phyloP scores from a whole-genome alignment of 2,329 filamentous ascomycete species.

The Arthrobotrys megalospora region DNA sequence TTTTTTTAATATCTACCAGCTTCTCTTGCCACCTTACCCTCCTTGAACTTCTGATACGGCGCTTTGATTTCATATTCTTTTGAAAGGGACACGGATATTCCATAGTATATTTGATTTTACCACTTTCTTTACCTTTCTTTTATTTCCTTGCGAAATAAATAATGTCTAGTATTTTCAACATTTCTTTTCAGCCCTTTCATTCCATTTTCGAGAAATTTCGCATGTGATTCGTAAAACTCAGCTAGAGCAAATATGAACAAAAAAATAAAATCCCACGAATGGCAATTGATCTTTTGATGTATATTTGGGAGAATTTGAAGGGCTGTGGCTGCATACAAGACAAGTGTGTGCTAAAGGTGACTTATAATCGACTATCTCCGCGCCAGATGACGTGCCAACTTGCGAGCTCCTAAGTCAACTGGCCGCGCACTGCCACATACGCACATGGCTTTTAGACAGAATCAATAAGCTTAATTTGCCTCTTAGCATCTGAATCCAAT shows the following conservation, averaged over 20 bases:
- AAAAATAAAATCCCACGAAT: not conserved
- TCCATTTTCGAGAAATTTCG: not conserved
- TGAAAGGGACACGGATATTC: not conserved
- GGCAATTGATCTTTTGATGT: no score
- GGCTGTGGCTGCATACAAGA: no score
- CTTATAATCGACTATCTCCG: not conserved
- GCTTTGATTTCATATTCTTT: not conserved
- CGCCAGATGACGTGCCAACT: not conserved
- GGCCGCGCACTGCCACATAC: not conserved
- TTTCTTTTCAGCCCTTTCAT: not conserved
- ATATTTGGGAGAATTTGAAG: not conserved
- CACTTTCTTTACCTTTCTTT: not conserved
- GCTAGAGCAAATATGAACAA: conserved; percentile 1
- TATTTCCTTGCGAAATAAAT: not conserved
- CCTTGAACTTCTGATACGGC: not conserved
- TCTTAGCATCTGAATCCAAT: not conserved
- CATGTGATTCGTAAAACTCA: conserved; percentile 1
- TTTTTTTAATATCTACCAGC: conserved; percentile 21
- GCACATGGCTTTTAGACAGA: not conserved
- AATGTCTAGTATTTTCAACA: not conserved
- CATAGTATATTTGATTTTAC: not conserved
- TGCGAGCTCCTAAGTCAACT: not conserved
- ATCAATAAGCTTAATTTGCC: conserved; percentile 20
- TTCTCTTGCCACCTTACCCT: conserved; percentile 2
- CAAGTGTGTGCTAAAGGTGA: no score